phyloP scores from a whole-genome alignment of 2,329 filamentous ascomycete species.

The Lasiodiplodia gonubiensis region DNA sequence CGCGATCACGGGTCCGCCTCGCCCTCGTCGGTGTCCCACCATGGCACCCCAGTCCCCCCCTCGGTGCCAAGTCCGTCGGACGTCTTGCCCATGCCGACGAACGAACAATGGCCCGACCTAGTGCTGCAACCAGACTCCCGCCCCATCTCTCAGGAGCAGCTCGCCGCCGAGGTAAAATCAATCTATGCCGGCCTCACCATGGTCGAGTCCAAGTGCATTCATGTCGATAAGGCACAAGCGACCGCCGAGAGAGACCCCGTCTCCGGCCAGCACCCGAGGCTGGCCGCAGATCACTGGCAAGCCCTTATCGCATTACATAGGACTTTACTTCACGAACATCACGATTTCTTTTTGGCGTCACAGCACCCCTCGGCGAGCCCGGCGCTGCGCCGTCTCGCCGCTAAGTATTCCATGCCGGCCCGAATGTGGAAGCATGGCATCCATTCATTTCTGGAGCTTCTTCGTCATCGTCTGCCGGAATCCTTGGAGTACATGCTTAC shows the following conservation, averaged over 20 bases:
- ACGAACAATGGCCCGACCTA: slow-evolving; percentile 47
- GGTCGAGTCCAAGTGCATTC: slow-evolving; percentile 86
- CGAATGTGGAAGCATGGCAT: slow-evolving; percentile 96
- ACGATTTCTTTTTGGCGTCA: slow-evolving; percentile 73
- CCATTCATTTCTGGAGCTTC: slow-evolving; percentile 78
- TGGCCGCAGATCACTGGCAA: slow-evolving; percentile 78
- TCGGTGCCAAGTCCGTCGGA: slow-evolving; percentile 33
- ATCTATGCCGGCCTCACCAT: slow-evolving; percentile 85
- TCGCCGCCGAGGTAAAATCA: slow-evolving; percentile 79
- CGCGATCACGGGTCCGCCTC: not conserved
- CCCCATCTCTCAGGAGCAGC: slow-evolving; percentile 76
- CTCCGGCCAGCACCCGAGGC: slow-evolving; percentile 48
- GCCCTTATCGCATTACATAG: slow-evolving; percentile 81
- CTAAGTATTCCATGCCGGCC: slow-evolving; percentile 88
- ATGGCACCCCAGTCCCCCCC: slow-evolving; percentile 30
- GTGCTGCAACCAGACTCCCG: slow-evolving; percentile 67
- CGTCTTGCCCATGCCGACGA: slow-evolving; percentile 43
- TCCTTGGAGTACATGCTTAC: slow-evolving; percentile 88
- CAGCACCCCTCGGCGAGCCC: slow-evolving; percentile 81
- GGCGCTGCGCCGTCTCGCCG: slow-evolving; percentile 70
- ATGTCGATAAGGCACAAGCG: slow-evolving; percentile 72
- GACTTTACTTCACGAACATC: slow-evolving; percentile 75
- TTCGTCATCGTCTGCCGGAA: slow-evolving; percentile 69
- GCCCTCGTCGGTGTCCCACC: slow-evolving; percentile 17
- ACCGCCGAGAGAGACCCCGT: slow-evolving; percentile 58